These are phyloP conservation scores for Daedaleopsis nitida DNA, from an alignment of 768 basidiomycete species.

Conservation along the genomic window DNA sequence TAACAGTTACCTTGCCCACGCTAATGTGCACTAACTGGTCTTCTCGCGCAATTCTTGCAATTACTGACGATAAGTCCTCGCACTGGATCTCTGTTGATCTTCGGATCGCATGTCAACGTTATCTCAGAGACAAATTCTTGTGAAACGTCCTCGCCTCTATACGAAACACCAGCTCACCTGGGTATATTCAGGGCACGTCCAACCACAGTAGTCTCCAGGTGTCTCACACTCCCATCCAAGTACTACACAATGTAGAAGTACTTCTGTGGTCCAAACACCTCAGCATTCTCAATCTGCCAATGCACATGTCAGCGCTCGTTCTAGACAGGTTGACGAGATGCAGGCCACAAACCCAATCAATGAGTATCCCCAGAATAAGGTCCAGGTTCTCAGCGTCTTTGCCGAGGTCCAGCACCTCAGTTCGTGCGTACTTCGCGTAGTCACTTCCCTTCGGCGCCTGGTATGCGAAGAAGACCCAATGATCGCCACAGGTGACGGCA, in stretches of 20 bases:
- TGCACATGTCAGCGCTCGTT: not conserved
- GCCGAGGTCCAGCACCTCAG: constrained; percentile 1
- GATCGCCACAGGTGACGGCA: constrained; percentile 4
- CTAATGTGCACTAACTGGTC: not conserved
- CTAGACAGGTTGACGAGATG: not conserved
- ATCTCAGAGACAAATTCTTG: not conserved
- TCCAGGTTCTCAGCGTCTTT: constrained; percentile 1
- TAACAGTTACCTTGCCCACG: constrained; percentile 1
- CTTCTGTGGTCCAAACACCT: constrained; percentile 7
- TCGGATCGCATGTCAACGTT: not conserved
- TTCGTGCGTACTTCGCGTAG: constrained; percentile 4
- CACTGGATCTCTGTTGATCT: not conserved
- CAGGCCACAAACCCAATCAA: not conserved
- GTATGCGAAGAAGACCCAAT: constrained; percentile 6
- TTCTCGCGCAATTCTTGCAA: not conserved
- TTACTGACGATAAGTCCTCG: not conserved
- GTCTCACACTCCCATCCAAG: not conserved
- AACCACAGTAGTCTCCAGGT: not conserved
- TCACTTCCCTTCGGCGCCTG: constrained; percentile 4
- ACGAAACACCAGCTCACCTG: not conserved
- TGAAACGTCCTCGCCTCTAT: not conserved
- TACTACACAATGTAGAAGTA: constrained; percentile 3
- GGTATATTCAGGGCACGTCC: not conserved
- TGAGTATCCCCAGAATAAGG: not conserved
- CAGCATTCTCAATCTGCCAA: constrained; percentile 3